Base-by-base conservation (phyloP, 257 asterid species). In the Nicotiana sylvestris region DNA sequence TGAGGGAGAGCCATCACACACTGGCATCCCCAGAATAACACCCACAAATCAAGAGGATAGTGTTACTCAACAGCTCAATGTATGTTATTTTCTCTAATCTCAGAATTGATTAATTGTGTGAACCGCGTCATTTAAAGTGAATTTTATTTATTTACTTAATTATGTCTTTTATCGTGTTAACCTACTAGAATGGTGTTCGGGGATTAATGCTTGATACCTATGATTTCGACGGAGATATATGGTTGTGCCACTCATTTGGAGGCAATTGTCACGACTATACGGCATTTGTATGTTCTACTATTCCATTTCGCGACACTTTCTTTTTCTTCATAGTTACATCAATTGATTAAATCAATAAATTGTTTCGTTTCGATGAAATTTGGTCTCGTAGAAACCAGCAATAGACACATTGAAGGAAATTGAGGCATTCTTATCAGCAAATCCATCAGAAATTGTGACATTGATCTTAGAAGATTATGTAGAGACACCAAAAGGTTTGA, bases 221-320 rank as follows among this genome's bases (percentile, higher is more conserved):
- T 60, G 97, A 93, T 86, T 95, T 89, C 32, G 77, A 92, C 56
- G 97, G 89, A 25, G 95, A 85, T 83, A 83, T 95, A 18, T 95
- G 98, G 98, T 9, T 95, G 82, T 95, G 98, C 88, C 98, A 95
- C 87, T 95, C 98, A 7, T 95, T 87, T 27, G 90, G 92, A 21
- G 97, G 98, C 85, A 2, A 91, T 56, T 95, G 98, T 85, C 85
- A 92, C 58, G 97, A 95, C 83, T 87, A 79, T 78, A 95, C 98
- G 2, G 92, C 93, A 83, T 95, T 93, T 81, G 98, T 95, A 85
- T 81, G 91, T 80, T 15, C 15, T 25, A 25, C 3, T 30, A 32
- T 6, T 21, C 18, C 4, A 39, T 10, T 39, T 39, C 1, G 32
- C 10, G 4, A 12, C 18, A 0, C 4, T 5, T 8, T 1, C 5